Evolutionary conservation across 2,329 filamentous ascomycete species (phyloP), one percentile per base, ranked within the genome.

Genomic region (Neurospora crassa): DNA sequence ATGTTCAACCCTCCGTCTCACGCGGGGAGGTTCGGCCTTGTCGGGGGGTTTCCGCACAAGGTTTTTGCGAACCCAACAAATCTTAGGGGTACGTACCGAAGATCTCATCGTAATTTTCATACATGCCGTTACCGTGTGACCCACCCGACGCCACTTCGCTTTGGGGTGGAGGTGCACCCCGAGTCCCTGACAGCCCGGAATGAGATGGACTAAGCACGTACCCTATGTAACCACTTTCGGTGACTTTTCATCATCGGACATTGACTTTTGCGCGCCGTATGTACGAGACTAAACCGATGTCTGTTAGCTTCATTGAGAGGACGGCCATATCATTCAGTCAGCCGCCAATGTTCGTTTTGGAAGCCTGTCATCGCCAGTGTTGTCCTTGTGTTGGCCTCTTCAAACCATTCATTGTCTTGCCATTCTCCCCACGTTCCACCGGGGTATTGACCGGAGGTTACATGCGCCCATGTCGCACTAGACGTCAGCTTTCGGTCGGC

Each of bases 1-100:
- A n/a, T 34, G 40, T 12, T 68, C 47, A 40, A 37, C 16, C 68
- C 68, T 47, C 24, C 69, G 71, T 73, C 72, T 72, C 72, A 14
- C 16, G 53, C 14, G 14, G 24, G 53, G 53, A 34, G 53, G 29
- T 63, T 63, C 53, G 24, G 53, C 53, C 53, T 34, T 63, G 53
- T 63, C 53, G 29, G 53, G 53, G 53, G 53, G 29, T 63, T 63
- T 63, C 53, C 53, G 53, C 11, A 37, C 0, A 29, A 37, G 16
- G 53, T 37, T 63, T 63, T 63, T 63, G 16, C 29, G 8, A 63
- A 63, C 53, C 53, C 53, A 63, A 63, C 53, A 63, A 63, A 63
- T 34, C 29, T 53, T 37, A 8, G 29, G 24, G 53, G 53, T 63
- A 63, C 53, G 53, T 63, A 63, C 53, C 53, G 53, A 3, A 63